Conservation (phyloP, 768 basidiomycete genomes). For the Grammothele lineata region DNA sequence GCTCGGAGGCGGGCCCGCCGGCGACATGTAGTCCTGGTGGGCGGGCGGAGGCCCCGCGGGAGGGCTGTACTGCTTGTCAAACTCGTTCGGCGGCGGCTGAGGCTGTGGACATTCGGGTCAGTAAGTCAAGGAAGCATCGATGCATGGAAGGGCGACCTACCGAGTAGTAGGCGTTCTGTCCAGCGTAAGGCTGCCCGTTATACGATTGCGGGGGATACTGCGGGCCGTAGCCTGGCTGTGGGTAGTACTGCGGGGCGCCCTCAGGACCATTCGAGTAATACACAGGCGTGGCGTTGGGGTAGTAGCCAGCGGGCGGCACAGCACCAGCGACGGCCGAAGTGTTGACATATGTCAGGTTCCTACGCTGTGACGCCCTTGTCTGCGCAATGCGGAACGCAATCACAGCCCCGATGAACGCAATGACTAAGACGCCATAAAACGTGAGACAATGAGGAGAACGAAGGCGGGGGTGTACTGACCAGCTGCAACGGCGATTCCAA, state of each 20-base stretch:
- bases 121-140: too few relatives aligned
- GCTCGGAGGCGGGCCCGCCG: slow-evolving; percentile 2
- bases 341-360: slow-evolving; percentile 13
- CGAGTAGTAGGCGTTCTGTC: too few relatives aligned
- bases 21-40: slow-evolving; percentile 6
- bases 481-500: slow-evolving; percentile 7
- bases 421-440: not conserved
- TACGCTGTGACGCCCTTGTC: not conserved
- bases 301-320: slow-evolving; percentile 4
- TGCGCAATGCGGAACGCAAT: slow-evolving; percentile 4
- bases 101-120: slow-evolving; percentile 11
- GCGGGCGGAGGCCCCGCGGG: not conserved
- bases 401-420: not conserved
- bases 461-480: not conserved
- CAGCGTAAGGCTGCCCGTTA: too few relatives aligned
- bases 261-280: not conserved
- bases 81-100: not conserved
- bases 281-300: not conserved
- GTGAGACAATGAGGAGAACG: not conserved
- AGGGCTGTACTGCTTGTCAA: not conserved
- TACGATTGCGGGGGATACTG: slow-evolving; percentile 15
- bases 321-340: not conserved
- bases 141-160: too few relatives aligned
- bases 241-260: not conserved
- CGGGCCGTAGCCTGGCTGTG: slow-evolving; percentile 5